Evolutionary conservation across 805 yeast species (phyloP), one percentile per base, ranked within the genome.

Genomic region (Yarrowia osloensis): DNA sequence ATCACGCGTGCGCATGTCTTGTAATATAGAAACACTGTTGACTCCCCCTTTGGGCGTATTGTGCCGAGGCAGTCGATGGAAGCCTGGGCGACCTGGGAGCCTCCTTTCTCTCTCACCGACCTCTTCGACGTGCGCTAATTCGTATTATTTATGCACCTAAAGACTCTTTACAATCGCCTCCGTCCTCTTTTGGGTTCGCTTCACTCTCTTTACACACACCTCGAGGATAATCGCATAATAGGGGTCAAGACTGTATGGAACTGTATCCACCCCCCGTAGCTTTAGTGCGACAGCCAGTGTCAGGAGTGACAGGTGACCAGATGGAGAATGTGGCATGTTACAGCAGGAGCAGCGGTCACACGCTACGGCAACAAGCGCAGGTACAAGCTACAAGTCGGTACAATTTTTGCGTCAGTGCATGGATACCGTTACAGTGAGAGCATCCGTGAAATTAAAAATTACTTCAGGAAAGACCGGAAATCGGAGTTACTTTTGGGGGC

Each of bases 381-480:
- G n/a, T n/a, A n/a, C n/a, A n/a, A n/a, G n/a, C n/a, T n/a, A n/a
- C n/a, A n/a, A n/a, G n/a, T n/a, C n/a, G n/a, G n/a, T n/a, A n/a
- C n/a, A n/a, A n/a, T n/a, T n/a, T n/a, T n/a, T n/a, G n/a, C n/a
- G n/a, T n/a, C n/a, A n/a, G n/a, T n/a, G n/a, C n/a, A n/a, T n/a
- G n/a, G n/a, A n/a, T n/a, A n/a, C n/a, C n/a, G n/a, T n/a, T n/a
- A n/a, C n/a, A n/a, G n/a, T n/a, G n/a, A n/a, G n/a, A n/a, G n/a
- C n/a, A n/a, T n/a, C n/a, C n/a, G n/a, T n/a, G n/a, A n/a, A n/a
- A n/a, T n/a, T n/a, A n/a, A n/a, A n/a, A 33, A 13, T 15, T 57
- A 57, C 37, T 40, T 57, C 37, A 57, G 19, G 21, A 57, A 57
- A 15, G 63, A 57, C 15, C 63, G 33, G 37, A 57, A 57, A 28